A percentile compares a stretch with the other conserved stretches of the same genome.
phyloP scores from a whole-genome alignment of 1,284 basidiomycete genomes.

The Pterulicium gracile region DNA sequence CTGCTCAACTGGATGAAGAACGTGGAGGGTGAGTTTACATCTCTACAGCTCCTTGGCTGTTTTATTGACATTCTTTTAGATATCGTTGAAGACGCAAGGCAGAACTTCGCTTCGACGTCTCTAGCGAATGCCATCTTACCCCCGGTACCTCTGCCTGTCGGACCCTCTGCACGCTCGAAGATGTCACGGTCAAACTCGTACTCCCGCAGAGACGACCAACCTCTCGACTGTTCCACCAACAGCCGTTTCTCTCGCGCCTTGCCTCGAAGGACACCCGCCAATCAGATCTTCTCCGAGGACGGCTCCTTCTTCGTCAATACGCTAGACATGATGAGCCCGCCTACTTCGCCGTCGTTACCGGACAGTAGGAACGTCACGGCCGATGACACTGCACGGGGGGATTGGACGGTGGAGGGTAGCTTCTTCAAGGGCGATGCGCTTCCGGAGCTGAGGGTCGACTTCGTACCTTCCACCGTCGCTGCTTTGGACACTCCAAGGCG shows the following conservation, averaged over 20 bases:
- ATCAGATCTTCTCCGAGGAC: slow-evolving; percentile 50
- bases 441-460: background rate
- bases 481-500: background rate
- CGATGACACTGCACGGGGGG: background rate
- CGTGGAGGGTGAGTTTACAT: slow-evolving; percentile 56
- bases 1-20: slow-evolving; percentile 70
- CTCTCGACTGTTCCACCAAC: slow-evolving; percentile 20
- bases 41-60: slow-evolving; percentile 6
- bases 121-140: slow-evolving; percentile 20
- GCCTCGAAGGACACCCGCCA: slow-evolving; percentile 51
- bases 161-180: slow-evolving; percentile 40
- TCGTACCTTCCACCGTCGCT: background rate
- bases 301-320: slow-evolving; percentile 19
- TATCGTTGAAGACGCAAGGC: slow-evolving; percentile 65
- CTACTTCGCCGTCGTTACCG: slow-evolving; percentile 19
- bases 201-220: background rate
- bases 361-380: slow-evolving; percentile 3
- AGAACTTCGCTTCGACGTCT: slow-evolving; percentile 51
- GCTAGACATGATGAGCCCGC: slow-evolving; percentile 19
- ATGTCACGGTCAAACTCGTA: background rate
- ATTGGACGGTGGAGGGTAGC: background rate
- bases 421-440: background rate
- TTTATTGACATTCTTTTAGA: slow-evolving; percentile 27
- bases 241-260: slow-evolving; percentile 34
- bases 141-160: slow-evolving; percentile 48